A percentile compares a stretch with the other conserved stretches of the same genome.
Evolutionary conservation across 2,329 filamentous ascomycete species (phyloP).

Genomic region (Pseudocercospora fuligena): DNA sequence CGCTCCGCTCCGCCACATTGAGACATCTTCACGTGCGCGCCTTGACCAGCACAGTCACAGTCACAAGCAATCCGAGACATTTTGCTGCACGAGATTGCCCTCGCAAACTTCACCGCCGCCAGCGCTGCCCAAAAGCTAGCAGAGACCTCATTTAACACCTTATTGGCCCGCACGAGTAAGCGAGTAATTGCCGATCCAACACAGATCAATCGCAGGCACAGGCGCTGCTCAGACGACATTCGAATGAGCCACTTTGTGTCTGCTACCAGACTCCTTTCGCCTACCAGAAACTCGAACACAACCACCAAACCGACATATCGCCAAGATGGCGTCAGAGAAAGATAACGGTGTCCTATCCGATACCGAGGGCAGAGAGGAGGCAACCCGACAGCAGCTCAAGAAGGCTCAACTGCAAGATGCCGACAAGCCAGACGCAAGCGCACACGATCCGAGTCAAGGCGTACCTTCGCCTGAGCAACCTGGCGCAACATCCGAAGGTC

Average conservation of each 20-base stretch:
- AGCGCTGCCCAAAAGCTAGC: background rate
- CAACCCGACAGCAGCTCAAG: conserved; percentile 65
- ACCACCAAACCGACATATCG: background rate
- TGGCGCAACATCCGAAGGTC: conserved; percentile 26
- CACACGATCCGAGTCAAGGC: background rate
- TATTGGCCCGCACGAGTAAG: background rate
- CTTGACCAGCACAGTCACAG: background rate
- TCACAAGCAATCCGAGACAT: background rate
- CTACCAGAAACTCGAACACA: background rate
- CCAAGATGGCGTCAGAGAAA: conserved; percentile 35
- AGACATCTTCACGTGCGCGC: background rate
- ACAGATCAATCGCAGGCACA: background rate
- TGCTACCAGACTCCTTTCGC: background rate
- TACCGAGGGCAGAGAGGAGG: conserved; percentile 58
- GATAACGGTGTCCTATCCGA: conserved; percentile 40
- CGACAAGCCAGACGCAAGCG: conserved; percentile 36
- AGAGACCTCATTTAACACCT: background rate
- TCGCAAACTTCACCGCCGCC: background rate
- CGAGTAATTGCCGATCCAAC: conserved; percentile 8
- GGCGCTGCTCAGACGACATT: background rate
- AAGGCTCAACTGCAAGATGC: conserved; percentile 59
- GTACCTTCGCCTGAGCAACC: conserved; percentile 34
- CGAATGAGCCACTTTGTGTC: background rate
- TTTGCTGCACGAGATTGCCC: background rate
- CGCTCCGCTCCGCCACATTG: conserved; percentile 1